phyloP scores from a whole-genome alignment of 2,329 filamentous ascomycete genomes.

The Sodiomyces alkalinus region DNA sequence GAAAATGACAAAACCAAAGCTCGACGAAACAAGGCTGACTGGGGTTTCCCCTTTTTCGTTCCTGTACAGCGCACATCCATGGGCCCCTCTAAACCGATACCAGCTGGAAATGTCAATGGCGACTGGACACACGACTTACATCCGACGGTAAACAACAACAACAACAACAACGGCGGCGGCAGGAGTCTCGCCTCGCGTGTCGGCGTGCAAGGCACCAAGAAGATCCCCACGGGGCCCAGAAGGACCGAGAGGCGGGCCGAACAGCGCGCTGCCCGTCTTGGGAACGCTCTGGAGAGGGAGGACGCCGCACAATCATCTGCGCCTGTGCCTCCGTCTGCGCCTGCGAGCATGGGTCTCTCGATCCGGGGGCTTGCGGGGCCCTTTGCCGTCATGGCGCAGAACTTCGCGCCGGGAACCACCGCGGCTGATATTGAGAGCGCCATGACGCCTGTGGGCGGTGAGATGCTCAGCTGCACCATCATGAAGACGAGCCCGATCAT shows the following conservation, averaged over 20 bases:
- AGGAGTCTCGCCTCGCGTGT: constrained; percentile 32
- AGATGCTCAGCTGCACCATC: constrained; percentile 51
- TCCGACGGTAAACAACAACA: constrained; percentile 22
- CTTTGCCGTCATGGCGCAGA: constrained; percentile 59
- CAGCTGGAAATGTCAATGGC: constrained; percentile 42
- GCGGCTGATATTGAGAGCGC: constrained; percentile 72
- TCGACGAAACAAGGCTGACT: constrained; percentile 1
- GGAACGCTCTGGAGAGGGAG: constrained; percentile 28
- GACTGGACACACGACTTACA: constrained; percentile 63
- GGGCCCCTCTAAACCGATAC: constrained; percentile 18
- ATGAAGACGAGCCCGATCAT: constrained; percentile 55
- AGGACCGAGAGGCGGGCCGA: constrained; percentile 13
- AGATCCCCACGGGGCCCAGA: constrained; percentile 10
- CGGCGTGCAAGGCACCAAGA: constrained; percentile 20
- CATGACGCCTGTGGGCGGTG: constrained; percentile 59
- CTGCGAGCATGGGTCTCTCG: constrained; percentile 37
- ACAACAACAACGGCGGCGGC: constrained; percentile 12
- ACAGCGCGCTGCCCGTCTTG: constrained; percentile 24
- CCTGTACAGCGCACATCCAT: constrained; percentile 13
- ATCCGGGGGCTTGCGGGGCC: constrained; percentile 63
- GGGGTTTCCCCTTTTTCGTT: constrained; percentile 8
- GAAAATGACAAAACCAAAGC: background rate
- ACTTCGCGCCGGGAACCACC: constrained; percentile 70
- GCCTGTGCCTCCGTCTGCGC: constrained; percentile 15
- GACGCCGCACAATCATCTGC: constrained; percentile 13